phyloP scores from a whole-genome alignment of 371 early-diverging fungal species.

The Rhizopus microsporus region DNA sequence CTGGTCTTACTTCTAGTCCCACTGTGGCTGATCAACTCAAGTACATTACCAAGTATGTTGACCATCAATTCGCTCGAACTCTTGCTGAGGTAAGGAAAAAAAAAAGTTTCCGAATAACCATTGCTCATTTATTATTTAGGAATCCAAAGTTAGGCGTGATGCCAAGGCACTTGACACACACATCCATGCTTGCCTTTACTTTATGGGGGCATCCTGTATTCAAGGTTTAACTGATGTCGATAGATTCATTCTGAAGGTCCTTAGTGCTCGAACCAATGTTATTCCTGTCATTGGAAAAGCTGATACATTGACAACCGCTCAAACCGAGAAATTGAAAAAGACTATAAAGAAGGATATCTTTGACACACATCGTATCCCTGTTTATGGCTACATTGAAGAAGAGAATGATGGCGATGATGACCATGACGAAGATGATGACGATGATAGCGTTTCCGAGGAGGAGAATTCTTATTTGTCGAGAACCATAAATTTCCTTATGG shows the following conservation, averaged over 20 bases:
- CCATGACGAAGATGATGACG: slow-evolving; percentile 8
- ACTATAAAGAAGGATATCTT: slow-evolving; percentile 61
- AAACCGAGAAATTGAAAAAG: slow-evolving; percentile 80
- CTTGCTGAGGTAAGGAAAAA: slow-evolving; percentile 62
- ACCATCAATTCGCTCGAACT: slow-evolving; percentile 73
- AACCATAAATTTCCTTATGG: slow-evolving; percentile 29
- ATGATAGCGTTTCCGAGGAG: slow-evolving; percentile 19
- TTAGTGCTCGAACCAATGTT: slow-evolving; percentile 87
- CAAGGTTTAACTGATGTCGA: slow-evolving; percentile 75
- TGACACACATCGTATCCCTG: slow-evolving; percentile 54
- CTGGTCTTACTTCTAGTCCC: slow-evolving; percentile 58
- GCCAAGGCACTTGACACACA: slow-evolving; percentile 80
- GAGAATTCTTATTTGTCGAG: slow-evolving; percentile 21
- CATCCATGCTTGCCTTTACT: slow-evolving; percentile 95
- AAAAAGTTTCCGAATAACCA: background rate
- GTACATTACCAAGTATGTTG: slow-evolving; percentile 61
- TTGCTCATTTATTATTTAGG: slow-evolving; percentile 51
- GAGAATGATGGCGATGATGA: slow-evolving; percentile 55
- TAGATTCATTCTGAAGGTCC: slow-evolving; percentile 79
- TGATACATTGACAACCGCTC: slow-evolving; percentile 89
- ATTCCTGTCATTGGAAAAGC: slow-evolving; percentile 98
- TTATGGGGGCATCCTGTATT: slow-evolving; percentile 75
- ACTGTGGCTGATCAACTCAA: slow-evolving; percentile 51
- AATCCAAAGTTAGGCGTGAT: slow-evolving; percentile 69
- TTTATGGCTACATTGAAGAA: slow-evolving; percentile 71